Evolutionary conservation across 1,139 yeast species (phyloP).

Genomic region (Suhomyces anneliseae): DNA sequence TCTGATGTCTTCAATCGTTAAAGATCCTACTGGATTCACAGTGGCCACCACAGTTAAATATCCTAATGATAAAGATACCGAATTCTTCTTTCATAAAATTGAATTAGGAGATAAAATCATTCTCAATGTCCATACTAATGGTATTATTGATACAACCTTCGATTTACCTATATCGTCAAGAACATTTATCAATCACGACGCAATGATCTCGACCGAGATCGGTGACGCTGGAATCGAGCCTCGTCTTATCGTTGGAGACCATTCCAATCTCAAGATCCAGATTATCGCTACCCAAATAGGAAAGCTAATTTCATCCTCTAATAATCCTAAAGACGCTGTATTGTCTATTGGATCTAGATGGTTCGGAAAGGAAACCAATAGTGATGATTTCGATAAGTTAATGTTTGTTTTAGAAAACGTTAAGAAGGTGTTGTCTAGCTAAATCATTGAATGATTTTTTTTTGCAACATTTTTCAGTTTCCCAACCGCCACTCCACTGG

Average conservation of each 20-base stretch:
- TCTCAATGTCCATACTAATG: slow-evolving; percentile 38
- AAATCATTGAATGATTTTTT: too few species aligned
- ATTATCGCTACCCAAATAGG: slow-evolving; percentile 47
- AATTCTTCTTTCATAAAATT: slow-evolving; percentile 37
- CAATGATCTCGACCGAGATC: slow-evolving; percentile 12
- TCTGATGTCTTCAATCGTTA: slow-evolving; percentile 7
- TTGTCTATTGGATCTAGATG: slow-evolving; percentile 43
- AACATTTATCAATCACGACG: slow-evolving; percentile 20
- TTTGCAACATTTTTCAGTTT: too few species aligned
- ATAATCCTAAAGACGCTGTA: slow-evolving; percentile 34
- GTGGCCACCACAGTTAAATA: slow-evolving; percentile 18
- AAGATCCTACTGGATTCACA: slow-evolving; percentile 23
- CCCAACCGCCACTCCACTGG: too few species aligned
- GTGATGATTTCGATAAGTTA: slow-evolving; percentile 42
- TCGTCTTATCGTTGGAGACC: slow-evolving; percentile 40
- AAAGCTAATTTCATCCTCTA: slow-evolving; percentile 29
- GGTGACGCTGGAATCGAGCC: slow-evolving; percentile 41
- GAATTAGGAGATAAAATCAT: slow-evolving; percentile 36
- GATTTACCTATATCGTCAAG: slow-evolving; percentile 42
- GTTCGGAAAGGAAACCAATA: slow-evolving; percentile 41
- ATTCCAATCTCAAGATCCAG: slow-evolving; percentile 40
- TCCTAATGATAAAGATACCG: slow-evolving; percentile 18
- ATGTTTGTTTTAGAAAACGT: slow-evolving; percentile 41
- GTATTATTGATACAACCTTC: slow-evolving; percentile 44
- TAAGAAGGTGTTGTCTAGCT: slow-evolving; percentile 19